Base-by-base conservation (phyloP, 805 yeast species). In the Candida pseudoglaebosa region DNA sequence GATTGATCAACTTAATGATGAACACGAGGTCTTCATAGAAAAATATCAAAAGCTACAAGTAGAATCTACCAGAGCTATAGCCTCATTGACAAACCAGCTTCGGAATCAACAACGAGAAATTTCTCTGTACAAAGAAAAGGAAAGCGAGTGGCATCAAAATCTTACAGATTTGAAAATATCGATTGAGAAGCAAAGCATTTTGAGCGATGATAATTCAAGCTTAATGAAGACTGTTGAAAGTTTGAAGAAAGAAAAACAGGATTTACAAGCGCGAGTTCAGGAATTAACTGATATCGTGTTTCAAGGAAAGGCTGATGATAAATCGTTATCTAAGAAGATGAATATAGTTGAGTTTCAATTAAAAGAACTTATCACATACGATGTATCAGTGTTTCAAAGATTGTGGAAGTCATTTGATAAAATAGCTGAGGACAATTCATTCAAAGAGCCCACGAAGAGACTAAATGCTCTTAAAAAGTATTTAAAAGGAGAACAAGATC, bases 361-460 rank as follows among this genome's bases (percentile, higher is more conserved):
- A 38, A 63, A 66, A 20, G 73, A 66, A 30, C 42, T 78, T 2
- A 56, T 66, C 10, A 56, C 54, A 3, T 46, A 61, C 7, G 78
- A 75, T 40, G 53, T 75, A 2, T 57, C 64, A 4, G 75, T 73
- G 42, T 70, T 78, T 32, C 68, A 73, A 10, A 76, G 67, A 43
- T 52, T 79, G n/a, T 61, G 80, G 29, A 59, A 62, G 14, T 65
- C 75, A 1, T 71, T 80, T 40, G 70, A 73, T 28, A 71, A 73
- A 44, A 69, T 81, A 2, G 66, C 82, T 3, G 87, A 82, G 42
- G 75, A 73, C 37, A 50, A 66, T 3, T 80, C 87, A 0, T 67
- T 80, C 13, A 61, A 63, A n/a, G 84, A 79, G 39, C 83, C 87
- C 5, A 65, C 70, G 16, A 62, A 64, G 16, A 80, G 47, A 57